Conservation (phyloP, 371 early-diverging fungal genomes). For the Batkoa obscura region DNA sequence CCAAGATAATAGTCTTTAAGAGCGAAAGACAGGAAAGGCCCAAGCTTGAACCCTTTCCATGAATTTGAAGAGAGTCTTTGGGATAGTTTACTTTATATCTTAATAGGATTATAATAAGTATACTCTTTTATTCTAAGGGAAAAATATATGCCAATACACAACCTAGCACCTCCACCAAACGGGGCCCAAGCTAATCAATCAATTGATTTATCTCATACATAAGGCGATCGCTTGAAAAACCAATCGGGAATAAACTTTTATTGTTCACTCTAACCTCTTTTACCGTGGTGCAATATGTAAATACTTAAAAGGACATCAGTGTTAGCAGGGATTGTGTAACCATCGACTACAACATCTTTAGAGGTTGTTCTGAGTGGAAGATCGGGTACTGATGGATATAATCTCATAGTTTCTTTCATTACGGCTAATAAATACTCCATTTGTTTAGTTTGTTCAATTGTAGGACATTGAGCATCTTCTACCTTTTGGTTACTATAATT, state of each 20-base stretch:
- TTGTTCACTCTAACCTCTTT: neutral
- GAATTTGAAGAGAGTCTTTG: too few relatives aligned
- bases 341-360: neutral
- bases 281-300: neutral
- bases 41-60: too few relatives aligned
- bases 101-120: constrained; percentile 22
- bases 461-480: neutral
- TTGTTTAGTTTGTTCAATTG: neutral
- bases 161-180: constrained; percentile 1
- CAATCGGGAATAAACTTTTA: neutral
- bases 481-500: neutral
- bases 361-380: neutral
- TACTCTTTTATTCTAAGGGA: constrained; percentile 27
- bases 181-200: neutral
- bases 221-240: neutral
- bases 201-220: neutral
- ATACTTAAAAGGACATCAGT: neutral
- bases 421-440: neutral
- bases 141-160: constrained; percentile 33
- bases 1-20: too few relatives aligned
- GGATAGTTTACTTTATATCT: constrained; percentile 9
- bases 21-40: too few relatives aligned
- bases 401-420: neutral
- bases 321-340: neutral
- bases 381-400: neutral